Base-by-base conservation (phyloP, 2,329 filamentous ascomycete species). In the Zymoseptoria tritici region DNA sequence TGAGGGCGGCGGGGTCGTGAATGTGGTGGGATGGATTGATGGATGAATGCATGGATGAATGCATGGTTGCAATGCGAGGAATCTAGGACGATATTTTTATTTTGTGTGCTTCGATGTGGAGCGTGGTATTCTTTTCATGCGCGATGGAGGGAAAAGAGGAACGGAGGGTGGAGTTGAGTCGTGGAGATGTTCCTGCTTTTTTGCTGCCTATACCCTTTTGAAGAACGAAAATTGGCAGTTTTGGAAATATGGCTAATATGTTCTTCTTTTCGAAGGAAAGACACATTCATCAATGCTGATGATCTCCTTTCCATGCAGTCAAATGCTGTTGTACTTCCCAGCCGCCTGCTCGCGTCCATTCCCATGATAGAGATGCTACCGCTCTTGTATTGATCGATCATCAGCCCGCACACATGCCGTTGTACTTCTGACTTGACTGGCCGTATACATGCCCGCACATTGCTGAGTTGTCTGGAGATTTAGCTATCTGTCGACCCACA, bases 1-100 rank as follows among this genome's bases (percentile, higher is more conserved):
- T 80, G 13, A 69, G 71, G 55, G 71, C 64, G 26, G 58, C 64
- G 19, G 57, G 57, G 49, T 49, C 56, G 22, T 64, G 54, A 61
- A 16, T 7, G 36, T 53, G 51, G 2, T 53, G n/a, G 51, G 22
- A 21, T 3, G 9, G 19, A 22, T 52, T n/a, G 20, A 52, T 52
- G 19, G 50, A 52, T 50, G 46, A 13, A 50, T 50, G 46, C n/a
- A 50, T 50, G 46, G 46, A 50, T 50, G 46, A 50, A 50, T 50
- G 46, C 20, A 52, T 52, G 50, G 5, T 2, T 46, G 36, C 36
- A 7, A 46, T 46, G 36, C 36, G 36, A 46, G 36, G 11, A 46
- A 46, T 46, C n/a, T 46, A 46, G 36, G 13, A 46, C 36, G 36
- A 46, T 46, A 46, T 16, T 46, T n/a, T 46, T 16, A 16, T 46